Evolutionary conservation across 331 rosid species (phyloP).

Genomic region (Pyrus hybrid): DNA sequence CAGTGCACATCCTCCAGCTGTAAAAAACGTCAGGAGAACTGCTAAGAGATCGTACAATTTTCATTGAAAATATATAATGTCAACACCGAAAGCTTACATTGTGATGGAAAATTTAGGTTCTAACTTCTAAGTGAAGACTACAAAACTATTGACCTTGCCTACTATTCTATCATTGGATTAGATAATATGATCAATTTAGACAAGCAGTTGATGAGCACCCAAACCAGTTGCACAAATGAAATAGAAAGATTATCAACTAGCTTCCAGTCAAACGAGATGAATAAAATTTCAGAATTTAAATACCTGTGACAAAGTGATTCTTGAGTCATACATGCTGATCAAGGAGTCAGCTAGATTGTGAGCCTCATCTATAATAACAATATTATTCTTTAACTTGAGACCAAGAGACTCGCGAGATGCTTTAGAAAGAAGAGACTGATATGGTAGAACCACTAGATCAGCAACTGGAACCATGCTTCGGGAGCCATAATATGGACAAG

Average conservation of each 20-base stretch:
- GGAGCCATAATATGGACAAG: slow-evolving; percentile 96
- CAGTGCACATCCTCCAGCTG: slow-evolving; percentile 77
- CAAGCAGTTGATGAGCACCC: background rate
- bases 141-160: background rate
- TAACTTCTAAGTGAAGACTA: background rate
- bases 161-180: background rate
- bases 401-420: slow-evolving; percentile 96
- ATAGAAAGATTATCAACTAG: slow-evolving; percentile 5
- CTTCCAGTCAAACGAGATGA: background rate
- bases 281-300: slow-evolving; percentile 7
- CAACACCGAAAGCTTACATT: slow-evolving; percentile 1
- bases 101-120: background rate
- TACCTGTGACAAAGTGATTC: slow-evolving; percentile 68
- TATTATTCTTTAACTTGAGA: slow-evolving; percentile 62
- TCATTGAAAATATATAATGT: slow-evolving; percentile 2
- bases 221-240: slow-evolving; percentile 13
- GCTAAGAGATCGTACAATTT: slow-evolving; percentile 5
- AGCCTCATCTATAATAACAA: slow-evolving; percentile 85
- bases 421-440: slow-evolving; percentile 93
- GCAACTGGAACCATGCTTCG: slow-evolving; percentile 69
- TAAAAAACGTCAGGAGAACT: slow-evolving; percentile 9
- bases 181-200: background rate
- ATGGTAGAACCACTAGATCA: slow-evolving; percentile 92
- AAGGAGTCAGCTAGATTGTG: slow-evolving; percentile 95
- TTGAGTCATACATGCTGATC: slow-evolving; percentile 78